Base-by-base conservation (phyloP, 2,329 filamentous ascomycete genomes). In the Lithohypha guttulata region DNA sequence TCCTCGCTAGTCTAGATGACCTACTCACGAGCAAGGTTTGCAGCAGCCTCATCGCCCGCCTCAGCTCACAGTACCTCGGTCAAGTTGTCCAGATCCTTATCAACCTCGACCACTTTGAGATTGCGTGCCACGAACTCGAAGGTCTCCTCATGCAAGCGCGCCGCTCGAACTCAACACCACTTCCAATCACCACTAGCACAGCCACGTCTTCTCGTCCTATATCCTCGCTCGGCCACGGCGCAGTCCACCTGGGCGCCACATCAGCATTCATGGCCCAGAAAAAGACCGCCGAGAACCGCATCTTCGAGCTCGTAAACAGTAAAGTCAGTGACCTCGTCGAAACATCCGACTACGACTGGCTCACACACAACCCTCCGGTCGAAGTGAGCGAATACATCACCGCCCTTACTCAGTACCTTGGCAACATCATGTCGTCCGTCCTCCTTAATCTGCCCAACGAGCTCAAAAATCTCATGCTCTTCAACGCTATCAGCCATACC, bases 81-180 rank as follows among this genome's bases (percentile, higher is more conserved):
- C 91, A 98, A 59, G 96, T 98, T 48, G 91, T 98, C 17, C 91
- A 98, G 58, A 98, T 98, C 51, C 70, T 98, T 37, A 98, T 94
- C 55, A 98, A 98, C 55, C 66, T 98, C 13, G 89, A 96, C 58
- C 86, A 98, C 60, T 96, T 98, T 58, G 89, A 96, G 62, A 84
- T 76, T 33, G 91, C 91, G 4, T 96, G 91, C 56, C 75, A 79
- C 51, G 86, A 96, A 54, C 70, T 98, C 1, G 87, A 98, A 63
- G 74, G 81, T 42, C 70, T 95, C 2, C 71, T 98, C 25, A 85
- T 89, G 37, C 75, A 84, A 52, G 86, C 86, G 2, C 77, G 89
- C 34, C 87, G 84, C 6, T 45, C 43, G 6, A 85, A 84, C 4
- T 81, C 49, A 2, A 56, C 82, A 2, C 83, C 84, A 2, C 85